Percentiles rank a stretch among this genome's conserved stretches.
These are phyloP conservation scores for Maudiozyma turicensis DNA, from an alignment of 805 yeast genomes.

Conservation along the genomic window DNA sequence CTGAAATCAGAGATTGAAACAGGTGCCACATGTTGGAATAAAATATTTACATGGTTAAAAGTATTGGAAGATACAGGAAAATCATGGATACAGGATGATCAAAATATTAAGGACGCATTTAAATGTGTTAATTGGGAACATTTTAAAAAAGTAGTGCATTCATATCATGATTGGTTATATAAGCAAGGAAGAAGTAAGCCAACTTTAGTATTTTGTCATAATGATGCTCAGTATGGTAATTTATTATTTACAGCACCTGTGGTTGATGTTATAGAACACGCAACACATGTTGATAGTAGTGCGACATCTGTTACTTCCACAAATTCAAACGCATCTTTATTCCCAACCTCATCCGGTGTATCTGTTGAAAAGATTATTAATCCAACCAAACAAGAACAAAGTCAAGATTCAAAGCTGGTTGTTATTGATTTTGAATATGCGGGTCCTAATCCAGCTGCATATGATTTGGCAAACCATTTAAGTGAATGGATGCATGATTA, in stretches of 20 bases:
- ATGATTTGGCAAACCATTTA: constrained; percentile 86
- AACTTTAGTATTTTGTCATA: constrained; percentile 73
- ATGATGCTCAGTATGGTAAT: constrained; percentile 95
- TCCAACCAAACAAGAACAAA: constrained; percentile 31
- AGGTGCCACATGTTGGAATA: constrained; percentile 64
- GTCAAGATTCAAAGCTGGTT: constrained; percentile 63
- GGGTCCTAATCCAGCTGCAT: constrained; percentile 83
- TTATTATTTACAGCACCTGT: constrained; percentile 58
- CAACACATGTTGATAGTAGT: background rate
- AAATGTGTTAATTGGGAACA: constrained; percentile 34
- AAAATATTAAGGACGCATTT: constrained; percentile 30
- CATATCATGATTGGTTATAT: constrained; percentile 57
- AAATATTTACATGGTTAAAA: constrained; percentile 62
- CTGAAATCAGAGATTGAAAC: constrained; percentile 42
- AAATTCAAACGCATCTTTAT: constrained; percentile 21
- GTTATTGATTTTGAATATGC: constrained; percentile 96
- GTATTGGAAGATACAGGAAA: constrained; percentile 33
- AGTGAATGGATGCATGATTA: constrained; percentile 97
- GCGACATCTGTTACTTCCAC: constrained; percentile 7
- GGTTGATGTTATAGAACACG: constrained; percentile 10
- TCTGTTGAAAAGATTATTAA: constrained; percentile 26
- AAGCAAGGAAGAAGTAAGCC: constrained; percentile 23
- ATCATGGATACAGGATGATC: constrained; percentile 29
- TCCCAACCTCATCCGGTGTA: constrained; percentile 22
- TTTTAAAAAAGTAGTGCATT: constrained; percentile 39